Evolutionary conservation across 345 rosid genomes (phyloP).

Genomic region (Gynandropsis gynandra): DNA sequence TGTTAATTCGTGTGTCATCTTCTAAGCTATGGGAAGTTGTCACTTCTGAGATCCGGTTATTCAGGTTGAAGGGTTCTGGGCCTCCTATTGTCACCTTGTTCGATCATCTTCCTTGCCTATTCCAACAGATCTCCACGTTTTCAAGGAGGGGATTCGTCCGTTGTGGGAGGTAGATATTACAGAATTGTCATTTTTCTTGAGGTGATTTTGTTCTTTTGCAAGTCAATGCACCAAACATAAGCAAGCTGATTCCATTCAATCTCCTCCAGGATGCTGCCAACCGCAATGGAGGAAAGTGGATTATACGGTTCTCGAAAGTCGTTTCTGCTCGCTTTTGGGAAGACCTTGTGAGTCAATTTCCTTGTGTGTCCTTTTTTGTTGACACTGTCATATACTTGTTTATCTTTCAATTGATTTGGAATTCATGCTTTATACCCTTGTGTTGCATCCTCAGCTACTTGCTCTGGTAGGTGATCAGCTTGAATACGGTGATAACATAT

Average conservation of each 20-base stretch:
- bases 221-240: slow-evolving; percentile 2
- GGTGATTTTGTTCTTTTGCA: neutral
- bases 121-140: slow-evolving; percentile 90
- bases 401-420: neutral
- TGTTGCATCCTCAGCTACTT: slow-evolving; percentile 52
- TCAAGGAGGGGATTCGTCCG: slow-evolving; percentile 88
- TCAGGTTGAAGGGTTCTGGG: slow-evolving; percentile 89
- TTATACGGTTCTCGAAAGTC: slow-evolving; percentile 81
- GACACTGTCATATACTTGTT: neutral
- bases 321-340: slow-evolving; percentile 98
- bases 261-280: slow-evolving; percentile 73
- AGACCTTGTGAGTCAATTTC: slow-evolving; percentile 66
- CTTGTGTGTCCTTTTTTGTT: slow-evolving; percentile 8
- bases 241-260: neutral
- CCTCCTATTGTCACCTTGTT: slow-evolving; percentile 85
- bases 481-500: slow-evolving; percentile 69
- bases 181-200: neutral
- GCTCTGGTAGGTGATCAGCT: slow-evolving; percentile 91
- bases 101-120: slow-evolving; percentile 82
- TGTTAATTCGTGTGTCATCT: too few relatives aligned
- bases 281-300: slow-evolving; percentile 97
- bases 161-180: slow-evolving; percentile 74
- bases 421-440: neutral
- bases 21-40: slow-evolving; percentile 3
- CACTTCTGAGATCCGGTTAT: slow-evolving; percentile 9